Evolutionary conservation across 345 rosid genomes (phyloP), one percentile per base, ranked within the genome.

Genomic region (Arabis hirsuta): DNA sequence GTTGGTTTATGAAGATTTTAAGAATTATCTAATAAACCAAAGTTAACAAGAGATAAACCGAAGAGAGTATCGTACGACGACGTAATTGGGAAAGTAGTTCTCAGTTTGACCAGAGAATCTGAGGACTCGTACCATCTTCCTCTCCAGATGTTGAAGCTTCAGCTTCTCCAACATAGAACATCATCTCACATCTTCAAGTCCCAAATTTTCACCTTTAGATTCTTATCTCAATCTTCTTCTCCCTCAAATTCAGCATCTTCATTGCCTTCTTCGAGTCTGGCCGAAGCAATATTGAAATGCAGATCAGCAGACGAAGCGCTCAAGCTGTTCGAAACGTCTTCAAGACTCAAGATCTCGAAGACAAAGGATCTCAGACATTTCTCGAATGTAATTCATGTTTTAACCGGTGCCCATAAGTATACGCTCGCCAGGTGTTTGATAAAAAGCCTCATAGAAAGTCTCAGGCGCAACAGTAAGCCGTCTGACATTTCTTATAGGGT

Each of bases 371-470:
- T 82, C 39, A 62, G 61, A 44, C 76, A 55, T 16, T 81, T 58
- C 52, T 77, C 92, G 0, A 80, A 78, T 4, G 12, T 61, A 0
- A 71, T 86, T 46, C 84, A 83, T 34, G 72, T 76, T 3, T 14
- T 84, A 51, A 55, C 82, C 3, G 46, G 65, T 71, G 82, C 82
- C 7, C 73, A 78, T 10, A 72, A 74, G 46, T 83, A 79, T 71
- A 27, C 10, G 50, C 71, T 77, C 48, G 89, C 90, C 76, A 84
- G 82, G 78, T 81, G 92, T 72, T 85, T 85, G 90, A 85, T 85
- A 64, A 87, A 87, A 82, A 51, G 64, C 83, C 85, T 87, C 62
- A 77, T 82, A 3, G 64, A 83, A 71, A 6, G 72, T 44, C 80
- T 85, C 39, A 76, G 64, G 14, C 77, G 69, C 50, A 70, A 79